A percentile compares a stretch with the other conserved stretches of the same genome.
Evolutionary conservation across 106 monocot species (phyloP).

Genomic region (Acanthochlamys bracteata): DNA sequence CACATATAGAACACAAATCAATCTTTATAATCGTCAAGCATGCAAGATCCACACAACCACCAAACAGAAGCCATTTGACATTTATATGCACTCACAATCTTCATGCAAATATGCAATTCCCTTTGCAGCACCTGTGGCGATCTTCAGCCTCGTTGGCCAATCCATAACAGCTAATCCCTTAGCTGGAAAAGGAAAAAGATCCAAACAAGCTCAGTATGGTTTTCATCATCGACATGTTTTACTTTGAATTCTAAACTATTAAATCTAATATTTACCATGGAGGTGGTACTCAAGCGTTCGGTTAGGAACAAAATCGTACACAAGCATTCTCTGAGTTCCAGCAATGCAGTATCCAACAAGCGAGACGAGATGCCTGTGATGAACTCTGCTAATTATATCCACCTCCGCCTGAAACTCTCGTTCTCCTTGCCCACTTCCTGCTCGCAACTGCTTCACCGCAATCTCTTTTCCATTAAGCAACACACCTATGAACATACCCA

Average conservation of each 20-base stretch:
- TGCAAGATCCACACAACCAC: not conserved
- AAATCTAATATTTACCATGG: slow-evolving; percentile 75
- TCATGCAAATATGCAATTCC: slow-evolving; percentile 89
- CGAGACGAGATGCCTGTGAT: slow-evolving; percentile 86
- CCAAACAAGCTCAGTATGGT: too few species aligned
- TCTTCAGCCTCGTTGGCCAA: slow-evolving; percentile 74
- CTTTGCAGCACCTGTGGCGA: slow-evolving; percentile 74
- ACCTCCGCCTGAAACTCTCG: slow-evolving; percentile 96
- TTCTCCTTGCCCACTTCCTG: slow-evolving; percentile 85
- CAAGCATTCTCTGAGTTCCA: slow-evolving; percentile 64
- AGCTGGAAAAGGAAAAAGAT: slow-evolving; percentile 23
- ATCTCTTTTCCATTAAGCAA: slow-evolving; percentile 75
- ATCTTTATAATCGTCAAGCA: too few species aligned
- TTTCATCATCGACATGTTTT: too few species aligned
- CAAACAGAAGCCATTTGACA: not conserved
- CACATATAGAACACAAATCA: slow-evolving; percentile 2
- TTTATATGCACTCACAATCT: slow-evolving; percentile 49
- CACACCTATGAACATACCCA: slow-evolving; percentile 81
- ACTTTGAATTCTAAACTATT: too few species aligned
- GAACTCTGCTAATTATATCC: slow-evolving; percentile 86
- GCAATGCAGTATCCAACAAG: slow-evolving; percentile 83
- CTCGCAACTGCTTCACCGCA: slow-evolving; percentile 78
- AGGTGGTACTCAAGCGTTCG: slow-evolving; percentile 86
- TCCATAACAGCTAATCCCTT: slow-evolving; percentile 57
- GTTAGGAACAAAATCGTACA: slow-evolving; percentile 85